phyloP scores from a whole-genome alignment of 2,329 filamentous ascomycete species.

The Microcyclosporella mali region DNA sequence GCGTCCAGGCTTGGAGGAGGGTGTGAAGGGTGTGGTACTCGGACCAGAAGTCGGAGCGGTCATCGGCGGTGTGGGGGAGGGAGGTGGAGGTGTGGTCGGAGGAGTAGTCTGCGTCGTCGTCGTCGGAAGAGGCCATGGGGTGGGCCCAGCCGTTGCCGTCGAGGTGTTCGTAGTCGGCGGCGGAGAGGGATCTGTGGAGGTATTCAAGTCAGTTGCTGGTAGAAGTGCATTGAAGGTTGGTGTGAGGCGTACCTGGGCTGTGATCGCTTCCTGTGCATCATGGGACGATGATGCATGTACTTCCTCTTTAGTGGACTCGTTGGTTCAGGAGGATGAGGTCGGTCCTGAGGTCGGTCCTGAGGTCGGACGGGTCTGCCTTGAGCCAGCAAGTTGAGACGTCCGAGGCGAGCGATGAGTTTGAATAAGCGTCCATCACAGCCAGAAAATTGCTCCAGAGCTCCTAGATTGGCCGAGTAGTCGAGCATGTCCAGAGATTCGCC shows the following conservation, averaged over 20 bases:
- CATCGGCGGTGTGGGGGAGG: constrained; percentile 46
- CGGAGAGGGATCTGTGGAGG: constrained; percentile 7
- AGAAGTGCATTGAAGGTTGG: too few relatives aligned
- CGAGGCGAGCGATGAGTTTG: constrained; percentile 75
- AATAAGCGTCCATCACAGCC: constrained; percentile 85
- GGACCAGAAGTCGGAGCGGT: constrained; percentile 62
- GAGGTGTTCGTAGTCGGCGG: constrained; percentile 51
- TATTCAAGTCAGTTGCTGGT: constrained; percentile 15
- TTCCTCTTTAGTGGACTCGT: not conserved
- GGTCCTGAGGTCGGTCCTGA: constrained; percentile 7
- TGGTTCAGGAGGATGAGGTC: constrained; percentile 4
- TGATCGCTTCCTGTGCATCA: too few relatives aligned
- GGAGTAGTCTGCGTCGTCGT: constrained; percentile 39
- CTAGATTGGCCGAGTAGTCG: constrained; percentile 59
- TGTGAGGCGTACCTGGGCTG: too few relatives aligned
- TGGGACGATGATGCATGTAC: too few relatives aligned
- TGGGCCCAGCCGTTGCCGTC: constrained; percentile 63
- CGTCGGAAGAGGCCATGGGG: constrained; percentile 22
- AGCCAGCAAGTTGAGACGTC: constrained; percentile 75
- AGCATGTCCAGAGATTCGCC: constrained; percentile 58
- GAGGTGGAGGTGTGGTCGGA: constrained; percentile 13
- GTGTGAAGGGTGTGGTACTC: constrained; percentile 79
- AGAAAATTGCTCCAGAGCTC: constrained; percentile 74
- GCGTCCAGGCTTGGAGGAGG: constrained; percentile 74
- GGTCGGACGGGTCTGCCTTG: constrained; percentile 51